phyloP scores from a whole-genome alignment of 331 rosid genomes.

The Spiraea crenata region DNA sequence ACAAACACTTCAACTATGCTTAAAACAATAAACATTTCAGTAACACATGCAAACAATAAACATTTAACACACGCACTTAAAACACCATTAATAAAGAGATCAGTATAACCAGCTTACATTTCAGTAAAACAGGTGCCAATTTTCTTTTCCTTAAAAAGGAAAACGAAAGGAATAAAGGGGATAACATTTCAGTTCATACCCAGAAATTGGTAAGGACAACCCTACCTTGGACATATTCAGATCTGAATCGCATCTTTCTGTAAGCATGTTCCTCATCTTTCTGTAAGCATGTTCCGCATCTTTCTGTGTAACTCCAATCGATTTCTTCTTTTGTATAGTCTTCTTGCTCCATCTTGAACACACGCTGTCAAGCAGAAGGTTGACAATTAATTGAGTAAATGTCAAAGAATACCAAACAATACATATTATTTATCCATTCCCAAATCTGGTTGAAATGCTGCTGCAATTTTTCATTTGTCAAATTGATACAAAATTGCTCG shows the following conservation, averaged over 20 bases:
- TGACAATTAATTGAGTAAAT: constrained; percentile 17
- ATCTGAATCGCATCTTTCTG: constrained; percentile 92
- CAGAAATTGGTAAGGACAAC: constrained; percentile 88
- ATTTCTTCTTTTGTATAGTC: constrained; percentile 89
- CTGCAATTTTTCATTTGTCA: constrained; percentile 93
- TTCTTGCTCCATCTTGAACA: constrained; percentile 98
- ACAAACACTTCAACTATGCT: neutral
- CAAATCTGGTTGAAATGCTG: constrained; percentile 95
- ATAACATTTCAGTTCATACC: constrained; percentile 42
- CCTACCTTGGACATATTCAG: constrained; percentile 91
- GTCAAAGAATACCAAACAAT: constrained; percentile 19
- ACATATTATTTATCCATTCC: constrained; percentile 10
- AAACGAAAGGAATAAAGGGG: neutral
- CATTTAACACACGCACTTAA: too few relatives aligned
- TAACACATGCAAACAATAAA: too few relatives aligned
- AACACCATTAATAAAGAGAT: too few relatives aligned
- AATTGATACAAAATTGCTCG: constrained; percentile 91
- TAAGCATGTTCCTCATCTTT: constrained; percentile 84
- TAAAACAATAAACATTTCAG: neutral
- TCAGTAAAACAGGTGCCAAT: too few relatives aligned
- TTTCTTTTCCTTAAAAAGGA: too few relatives aligned
- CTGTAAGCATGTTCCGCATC: too few relatives aligned
- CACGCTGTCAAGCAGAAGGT: constrained; percentile 55
- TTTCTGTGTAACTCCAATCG: constrained; percentile 91
- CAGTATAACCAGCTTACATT: too few relatives aligned